These are phyloP conservation scores for Aureobasidium sp. DNA, from an alignment of 2,329 filamentous ascomycete genomes.

Conservation along the genomic window DNA sequence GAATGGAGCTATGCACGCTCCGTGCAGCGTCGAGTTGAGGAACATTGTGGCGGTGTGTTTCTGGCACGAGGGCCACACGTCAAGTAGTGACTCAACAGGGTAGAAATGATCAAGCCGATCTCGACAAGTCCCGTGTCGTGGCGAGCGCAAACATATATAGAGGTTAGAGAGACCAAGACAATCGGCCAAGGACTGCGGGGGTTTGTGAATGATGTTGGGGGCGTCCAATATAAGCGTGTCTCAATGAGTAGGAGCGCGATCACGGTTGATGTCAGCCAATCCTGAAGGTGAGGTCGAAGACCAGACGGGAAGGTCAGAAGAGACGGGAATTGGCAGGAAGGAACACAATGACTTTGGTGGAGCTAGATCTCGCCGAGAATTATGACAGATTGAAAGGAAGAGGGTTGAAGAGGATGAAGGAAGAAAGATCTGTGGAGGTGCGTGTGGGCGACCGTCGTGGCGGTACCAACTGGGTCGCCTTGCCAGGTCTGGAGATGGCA, in stretches of 20 bases:
- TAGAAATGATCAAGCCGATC: not conserved
- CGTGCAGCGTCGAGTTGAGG: constrained; percentile 14
- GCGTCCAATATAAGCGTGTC: constrained; percentile 1
- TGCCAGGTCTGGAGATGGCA: not conserved
- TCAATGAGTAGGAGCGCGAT: not conserved
- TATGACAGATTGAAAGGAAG: not conserved
- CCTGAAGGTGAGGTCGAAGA: not conserved
- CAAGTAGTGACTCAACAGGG: not conserved
- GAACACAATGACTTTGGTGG: not conserved
- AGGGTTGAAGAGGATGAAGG: not conserved
- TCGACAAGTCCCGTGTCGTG: not conserved
- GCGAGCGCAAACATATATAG: not conserved
- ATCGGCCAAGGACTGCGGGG: not conserved
- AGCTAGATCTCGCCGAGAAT: not conserved
- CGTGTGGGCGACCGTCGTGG: not conserved
- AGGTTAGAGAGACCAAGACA: not conserved
- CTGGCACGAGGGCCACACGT: not conserved
- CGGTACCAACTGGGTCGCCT: not conserved
- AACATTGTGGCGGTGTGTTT: constrained; percentile 8
- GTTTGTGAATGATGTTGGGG: not conserved
- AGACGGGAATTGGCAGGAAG: not conserved
- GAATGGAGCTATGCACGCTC: constrained; percentile 50
- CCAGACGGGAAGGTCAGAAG: not conserved
- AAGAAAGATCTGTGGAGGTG: constrained; percentile 5
- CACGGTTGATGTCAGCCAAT: constrained; percentile 9